phyloP scores from a whole-genome alignment of 768 basidiomycete species.

The Paxillus involutus region DNA sequence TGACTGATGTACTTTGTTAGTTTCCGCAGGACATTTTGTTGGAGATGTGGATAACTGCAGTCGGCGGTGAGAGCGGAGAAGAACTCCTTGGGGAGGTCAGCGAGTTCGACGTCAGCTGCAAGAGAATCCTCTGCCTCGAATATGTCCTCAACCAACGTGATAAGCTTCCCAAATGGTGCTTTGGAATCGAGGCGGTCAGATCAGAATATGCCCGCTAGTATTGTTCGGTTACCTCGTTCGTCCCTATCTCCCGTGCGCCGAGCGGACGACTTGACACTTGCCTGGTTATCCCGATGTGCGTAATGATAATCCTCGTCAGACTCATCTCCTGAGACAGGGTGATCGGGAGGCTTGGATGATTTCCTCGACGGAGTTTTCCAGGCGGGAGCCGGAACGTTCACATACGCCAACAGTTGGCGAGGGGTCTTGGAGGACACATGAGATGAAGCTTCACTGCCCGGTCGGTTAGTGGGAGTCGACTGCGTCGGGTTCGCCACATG shows the following conservation, averaged over 20 bases:
- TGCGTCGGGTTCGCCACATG: constrained; percentile 22
- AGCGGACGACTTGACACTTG: constrained; percentile 48
- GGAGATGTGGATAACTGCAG: constrained; percentile 58
- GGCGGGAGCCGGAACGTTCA: constrained; percentile 28
- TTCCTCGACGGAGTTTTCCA: constrained; percentile 30
- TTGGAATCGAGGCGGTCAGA: constrained; percentile 1
- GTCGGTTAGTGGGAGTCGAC: constrained; percentile 9
- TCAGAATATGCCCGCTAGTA: not conserved
- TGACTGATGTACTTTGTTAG: constrained; percentile 68
- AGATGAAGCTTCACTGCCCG: constrained; percentile 25
- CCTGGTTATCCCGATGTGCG: constrained; percentile 24
- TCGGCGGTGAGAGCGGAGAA: constrained; percentile 66
- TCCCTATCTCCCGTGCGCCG: constrained; percentile 74
- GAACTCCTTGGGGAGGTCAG: constrained; percentile 55
- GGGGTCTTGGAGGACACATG: constrained; percentile 28
- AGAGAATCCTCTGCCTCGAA: constrained; percentile 80
- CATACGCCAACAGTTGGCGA: constrained; percentile 34
- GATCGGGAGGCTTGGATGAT: constrained; percentile 29
- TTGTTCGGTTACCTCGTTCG: constrained; percentile 55
- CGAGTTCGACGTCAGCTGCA: constrained; percentile 51
- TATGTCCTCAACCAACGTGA: constrained; percentile 76
- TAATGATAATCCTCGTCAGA: constrained; percentile 45
- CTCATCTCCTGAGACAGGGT: constrained; percentile 53
- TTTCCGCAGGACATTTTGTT: constrained; percentile 60
- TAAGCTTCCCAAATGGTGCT: constrained; percentile 78